Conservation (phyloP, 495 filamentous ascomycete species). For the Penicillium odoratum region DNA sequence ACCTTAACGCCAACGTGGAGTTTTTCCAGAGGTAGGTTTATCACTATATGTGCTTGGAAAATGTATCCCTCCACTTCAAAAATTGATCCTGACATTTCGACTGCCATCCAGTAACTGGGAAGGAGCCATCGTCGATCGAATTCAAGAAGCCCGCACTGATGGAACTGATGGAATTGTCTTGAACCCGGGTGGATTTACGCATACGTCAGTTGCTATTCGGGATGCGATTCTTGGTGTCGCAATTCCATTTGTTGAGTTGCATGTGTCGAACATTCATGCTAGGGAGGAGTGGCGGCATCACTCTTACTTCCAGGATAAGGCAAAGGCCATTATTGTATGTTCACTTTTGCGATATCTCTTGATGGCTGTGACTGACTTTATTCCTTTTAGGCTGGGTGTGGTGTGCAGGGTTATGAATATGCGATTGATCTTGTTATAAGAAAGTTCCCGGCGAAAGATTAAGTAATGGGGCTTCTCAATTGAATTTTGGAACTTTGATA, state of each 20-base stretch:
- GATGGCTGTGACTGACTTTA: no score
- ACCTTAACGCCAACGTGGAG: constrained; percentile 14
- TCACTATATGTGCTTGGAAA: constrained; percentile 15
- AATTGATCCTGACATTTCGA: constrained; percentile 46
- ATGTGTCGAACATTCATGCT: constrained; percentile 58
- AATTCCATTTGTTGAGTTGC: constrained; percentile 64
- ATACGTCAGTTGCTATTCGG: constrained; percentile 57
- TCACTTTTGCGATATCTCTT: no score
- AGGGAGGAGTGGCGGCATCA: constrained; percentile 55
- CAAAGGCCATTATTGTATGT: constrained; percentile 51
- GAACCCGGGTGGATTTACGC: constrained; percentile 60
- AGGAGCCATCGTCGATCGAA: constrained; percentile 51
- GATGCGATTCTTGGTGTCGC: constrained; percentile 58
- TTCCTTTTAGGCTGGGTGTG: not conserved
- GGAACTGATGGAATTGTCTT: constrained; percentile 48
- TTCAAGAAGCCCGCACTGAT: constrained; percentile 38
- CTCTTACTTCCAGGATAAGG: constrained; percentile 61
- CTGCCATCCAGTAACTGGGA: constrained; percentile 43
- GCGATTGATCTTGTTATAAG: constrained; percentile 1
- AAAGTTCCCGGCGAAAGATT: not conserved
- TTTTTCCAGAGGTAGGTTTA: constrained; percentile 11
- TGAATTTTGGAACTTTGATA: no score
- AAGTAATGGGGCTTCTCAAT: not conserved
- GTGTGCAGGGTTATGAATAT: not conserved
- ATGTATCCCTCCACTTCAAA: not conserved